These are phyloP conservation scores for Balamuthia mandrillaris DNA, from an alignment of 208 protist species.

Conservation along the genomic window DNA sequence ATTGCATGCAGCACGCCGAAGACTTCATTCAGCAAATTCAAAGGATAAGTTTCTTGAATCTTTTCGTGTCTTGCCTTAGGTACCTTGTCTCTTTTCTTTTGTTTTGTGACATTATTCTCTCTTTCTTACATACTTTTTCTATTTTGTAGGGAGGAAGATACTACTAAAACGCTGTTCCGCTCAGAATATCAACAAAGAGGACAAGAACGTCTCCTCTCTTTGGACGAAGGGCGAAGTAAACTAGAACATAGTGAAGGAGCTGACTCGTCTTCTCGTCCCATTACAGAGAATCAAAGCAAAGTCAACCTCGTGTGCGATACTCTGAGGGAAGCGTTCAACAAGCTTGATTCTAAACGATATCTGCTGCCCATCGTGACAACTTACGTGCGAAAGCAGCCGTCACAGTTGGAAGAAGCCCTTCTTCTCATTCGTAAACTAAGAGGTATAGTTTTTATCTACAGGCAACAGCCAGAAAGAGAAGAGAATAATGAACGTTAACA, in stretches of 20 bases:
- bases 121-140: not conserved
- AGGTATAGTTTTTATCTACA: not conserved
- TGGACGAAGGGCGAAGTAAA: not conserved
- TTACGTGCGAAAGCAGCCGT: slow-evolving; percentile 27
- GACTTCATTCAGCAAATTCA: slow-evolving; percentile 58
- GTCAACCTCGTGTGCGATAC: slow-evolving; percentile 35
- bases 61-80: slow-evolving; percentile 51
- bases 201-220: not conserved
- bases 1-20: slow-evolving; percentile 43
- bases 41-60: slow-evolving; percentile 54
- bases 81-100: not conserved
- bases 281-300: not conserved
- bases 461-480: not conserved
- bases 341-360: slow-evolving; percentile 27
- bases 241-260: not conserved
- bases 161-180: slow-evolving; percentile 41
- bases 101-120: not conserved
- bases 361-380: slow-evolving; percentile 41
- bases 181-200: slow-evolving; percentile 22
- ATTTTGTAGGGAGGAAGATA: slow-evolving; percentile 52
- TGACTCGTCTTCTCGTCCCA: not conserved
- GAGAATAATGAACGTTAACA: not conserved
- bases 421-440: slow-evolving; percentile 23
- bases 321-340: not conserved
- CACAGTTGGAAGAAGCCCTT: slow-evolving; percentile 45